Conservation (phyloP, 768 basidiomycete genomes). For the Suillus subalutaceus region DNA sequence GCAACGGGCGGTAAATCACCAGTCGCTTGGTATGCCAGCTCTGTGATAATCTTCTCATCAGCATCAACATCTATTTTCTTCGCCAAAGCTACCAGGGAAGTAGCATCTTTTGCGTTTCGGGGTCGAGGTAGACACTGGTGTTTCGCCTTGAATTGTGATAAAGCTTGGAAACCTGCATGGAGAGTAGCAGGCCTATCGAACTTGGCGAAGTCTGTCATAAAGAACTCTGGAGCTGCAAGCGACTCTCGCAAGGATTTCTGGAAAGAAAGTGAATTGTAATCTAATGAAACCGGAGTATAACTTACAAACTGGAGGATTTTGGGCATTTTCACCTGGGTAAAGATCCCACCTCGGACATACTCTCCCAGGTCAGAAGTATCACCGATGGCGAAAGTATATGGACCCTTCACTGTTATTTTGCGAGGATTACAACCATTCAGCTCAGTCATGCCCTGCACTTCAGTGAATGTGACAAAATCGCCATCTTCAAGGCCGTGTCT, state of each 20-base stretch:
- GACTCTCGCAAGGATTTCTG: constrained; percentile 96
- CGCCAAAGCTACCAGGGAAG: constrained; percentile 68
- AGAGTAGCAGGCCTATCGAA: constrained; percentile 91
- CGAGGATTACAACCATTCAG: constrained; percentile 90
- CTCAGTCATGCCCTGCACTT: constrained; percentile 93
- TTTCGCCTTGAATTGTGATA: constrained; percentile 74
- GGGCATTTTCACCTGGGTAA: constrained; percentile 99
- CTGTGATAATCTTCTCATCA: constrained; percentile 80
- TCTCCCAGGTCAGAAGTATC: constrained; percentile 78
- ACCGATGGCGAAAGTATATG: constrained; percentile 96
- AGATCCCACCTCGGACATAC: constrained; percentile 90
- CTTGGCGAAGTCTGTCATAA: constrained; percentile 97
- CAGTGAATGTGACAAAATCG: constrained; percentile 94
- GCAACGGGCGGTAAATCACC: constrained; percentile 90
- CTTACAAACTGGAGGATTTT: constrained; percentile 93
- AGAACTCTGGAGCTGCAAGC: constrained; percentile 76
- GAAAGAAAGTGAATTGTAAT: background rate
- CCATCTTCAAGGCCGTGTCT: constrained; percentile 99
- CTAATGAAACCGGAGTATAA: constrained; percentile 17
- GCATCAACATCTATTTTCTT: constrained; percentile 77
- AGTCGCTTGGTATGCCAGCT: constrained; percentile 88
- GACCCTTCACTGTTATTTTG: constrained; percentile 92
- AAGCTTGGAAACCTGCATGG: constrained; percentile 93
- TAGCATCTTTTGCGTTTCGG: constrained; percentile 80
- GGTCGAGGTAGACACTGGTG: constrained; percentile 77